Percentiles rank a stretch among this genome's conserved stretches.
Conservation (phyloP, 2,329 filamentous ascomycete genomes). For the Fusarium torreyae region DNA sequence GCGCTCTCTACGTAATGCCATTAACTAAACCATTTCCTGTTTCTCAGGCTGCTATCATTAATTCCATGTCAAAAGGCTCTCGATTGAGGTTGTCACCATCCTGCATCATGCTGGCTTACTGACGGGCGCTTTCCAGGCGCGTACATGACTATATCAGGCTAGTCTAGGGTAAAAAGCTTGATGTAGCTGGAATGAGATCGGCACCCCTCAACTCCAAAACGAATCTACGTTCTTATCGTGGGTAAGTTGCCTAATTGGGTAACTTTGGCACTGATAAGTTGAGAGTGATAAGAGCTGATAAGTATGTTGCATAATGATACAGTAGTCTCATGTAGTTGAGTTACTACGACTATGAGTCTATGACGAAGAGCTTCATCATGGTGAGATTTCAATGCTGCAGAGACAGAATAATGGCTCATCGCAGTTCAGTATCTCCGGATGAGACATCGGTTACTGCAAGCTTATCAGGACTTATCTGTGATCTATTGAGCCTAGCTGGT, state of each 20-base stretch:
- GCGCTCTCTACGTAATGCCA: background rate
- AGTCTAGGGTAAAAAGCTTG: constrained; percentile 17
- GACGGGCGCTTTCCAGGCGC: constrained; percentile 29
- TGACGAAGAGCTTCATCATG: background rate
- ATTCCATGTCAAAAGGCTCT: accelerated
- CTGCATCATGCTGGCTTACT: background rate
- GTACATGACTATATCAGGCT: constrained; percentile 40
- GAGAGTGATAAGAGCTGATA: constrained; percentile 18
- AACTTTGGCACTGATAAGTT: background rate
- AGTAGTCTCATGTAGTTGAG: background rate
- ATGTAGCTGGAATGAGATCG: constrained; percentile 11
- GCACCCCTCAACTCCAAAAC: constrained; percentile 15
- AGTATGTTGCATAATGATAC: background rate
- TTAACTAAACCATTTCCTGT: accelerated
- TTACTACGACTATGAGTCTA: background rate
- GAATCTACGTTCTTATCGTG: constrained; percentile 38
- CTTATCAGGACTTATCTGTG: constrained; percentile 17
- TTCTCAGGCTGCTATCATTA: background rate
- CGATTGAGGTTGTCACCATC: background rate
- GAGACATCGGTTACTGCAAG: background rate
- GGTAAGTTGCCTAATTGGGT: constrained; percentile 46
- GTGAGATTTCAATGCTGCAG: constrained; percentile 5
- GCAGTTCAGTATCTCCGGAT: background rate
- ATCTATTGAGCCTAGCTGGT: background rate
- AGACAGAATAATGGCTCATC: background rate